Base-by-base conservation (phyloP, 345 rosid species). In the Aquilaria malaccensis region DNA sequence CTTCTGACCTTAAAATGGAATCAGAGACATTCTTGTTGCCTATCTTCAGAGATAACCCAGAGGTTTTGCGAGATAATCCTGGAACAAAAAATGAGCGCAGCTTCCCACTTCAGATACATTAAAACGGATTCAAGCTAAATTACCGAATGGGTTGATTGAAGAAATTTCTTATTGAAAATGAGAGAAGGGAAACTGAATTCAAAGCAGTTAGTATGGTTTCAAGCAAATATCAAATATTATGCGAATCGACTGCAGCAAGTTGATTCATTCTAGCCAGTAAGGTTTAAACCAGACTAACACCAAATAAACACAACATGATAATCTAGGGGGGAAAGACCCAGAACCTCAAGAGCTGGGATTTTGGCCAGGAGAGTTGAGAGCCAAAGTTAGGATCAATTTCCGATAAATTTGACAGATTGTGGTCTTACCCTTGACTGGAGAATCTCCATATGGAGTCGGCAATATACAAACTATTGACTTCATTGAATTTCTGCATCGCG, bases 381-480 rank as follows among this genome's bases (percentile, higher is more conserved):
- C 22, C 22, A 22, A 22, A 22, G 22, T 22, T 22, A 22, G 22
- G 22, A 22, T 22, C 22, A 22, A 22, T 22, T 37, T 9, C 4
- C 22, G 43, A 37, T 62, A 7, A 62, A 33, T 52, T 52, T 37
- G 31, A 43, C 41, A 50, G 50, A 51, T 6, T 2, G 15, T 33
- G n/a, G 52, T 33, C 30, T 50, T 62, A 62, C 66, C 66, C 33
- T 14, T 62, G 41, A 47, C 33, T 41, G 66, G 45, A 41, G 58
- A 29, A 33, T 41, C 66, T 13, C 66, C 58, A 29, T 52, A 62
- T 3, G 58, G 58, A 50, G 15, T 41, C 45, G 66, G 43, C 22
- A 62, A 52, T 3, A 57, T 50, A 29, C 56, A 62, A 37, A 29
- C 33, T 11, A 53, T 52, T 22, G 30, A 41, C 12, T 37, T 62